These are phyloP conservation scores for Chalciporus pseudorubinellus DNA, from an alignment of 768 basidiomycete species.

Conservation along the genomic window DNA sequence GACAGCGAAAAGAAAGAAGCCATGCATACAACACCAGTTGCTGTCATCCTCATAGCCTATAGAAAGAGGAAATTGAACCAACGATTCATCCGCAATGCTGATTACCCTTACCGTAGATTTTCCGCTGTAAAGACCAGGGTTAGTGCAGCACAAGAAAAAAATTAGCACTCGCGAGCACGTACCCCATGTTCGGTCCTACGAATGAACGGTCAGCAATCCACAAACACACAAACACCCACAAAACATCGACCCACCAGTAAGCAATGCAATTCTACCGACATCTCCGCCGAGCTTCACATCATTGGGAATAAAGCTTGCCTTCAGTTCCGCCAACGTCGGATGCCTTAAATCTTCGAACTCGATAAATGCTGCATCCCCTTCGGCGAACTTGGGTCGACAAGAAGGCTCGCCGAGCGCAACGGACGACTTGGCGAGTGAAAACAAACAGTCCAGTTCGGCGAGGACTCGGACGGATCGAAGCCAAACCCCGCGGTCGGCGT, in stretches of 20 bases:
- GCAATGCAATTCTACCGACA: conserved; percentile 70
- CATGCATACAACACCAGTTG: conserved; percentile 73
- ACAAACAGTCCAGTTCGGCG: conserved; percentile 94
- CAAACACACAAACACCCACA: not conserved
- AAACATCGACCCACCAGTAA: conserved; percentile 63
- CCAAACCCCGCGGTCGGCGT: conserved; percentile 77
- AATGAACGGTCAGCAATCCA: not conserved
- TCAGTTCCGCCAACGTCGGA: conserved; percentile 70
- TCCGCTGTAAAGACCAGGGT: conserved; percentile 43
- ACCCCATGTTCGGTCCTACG: conserved; percentile 87
- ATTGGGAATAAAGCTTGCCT: conserved; percentile 89
- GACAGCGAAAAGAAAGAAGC: not conserved
- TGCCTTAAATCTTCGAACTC: conserved; percentile 91
- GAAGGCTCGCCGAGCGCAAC: conserved; percentile 87
- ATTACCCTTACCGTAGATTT: conserved; percentile 64
- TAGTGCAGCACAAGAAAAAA: not conserved
- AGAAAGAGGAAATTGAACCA: not conserved
- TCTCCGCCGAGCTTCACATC: conserved; percentile 82
- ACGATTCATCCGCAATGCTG: not conserved
- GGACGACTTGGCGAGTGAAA: conserved; percentile 88
- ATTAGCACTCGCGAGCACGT: conserved; percentile 28
- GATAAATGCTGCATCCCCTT: conserved; percentile 73
- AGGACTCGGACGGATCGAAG: conserved; percentile 79
- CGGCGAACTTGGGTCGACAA: conserved; percentile 89
- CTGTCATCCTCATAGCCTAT: conserved; percentile 94